Percentiles rank a stretch among this genome's conserved stretches.
Conservation (phyloP, 1,284 basidiomycete genomes). For the Laetiporus sulphureus region DNA sequence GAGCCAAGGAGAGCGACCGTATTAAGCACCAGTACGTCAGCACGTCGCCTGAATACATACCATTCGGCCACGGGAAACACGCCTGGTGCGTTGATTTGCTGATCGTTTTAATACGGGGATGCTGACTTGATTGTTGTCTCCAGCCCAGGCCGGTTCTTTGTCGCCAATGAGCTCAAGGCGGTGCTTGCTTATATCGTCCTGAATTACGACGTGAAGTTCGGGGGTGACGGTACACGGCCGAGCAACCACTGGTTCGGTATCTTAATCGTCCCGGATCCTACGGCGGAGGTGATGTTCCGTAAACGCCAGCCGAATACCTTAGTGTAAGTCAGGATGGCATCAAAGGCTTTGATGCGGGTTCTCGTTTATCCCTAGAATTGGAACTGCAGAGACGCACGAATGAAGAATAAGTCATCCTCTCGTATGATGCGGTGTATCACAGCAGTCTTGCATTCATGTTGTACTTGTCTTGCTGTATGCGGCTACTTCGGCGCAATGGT, state of each 20-base stretch:
- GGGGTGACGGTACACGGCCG: conserved; percentile 20
- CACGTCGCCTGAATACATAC: conserved; percentile 15
- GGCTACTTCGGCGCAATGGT: too few relatives aligned
- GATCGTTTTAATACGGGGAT: not conserved
- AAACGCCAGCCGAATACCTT: conserved; percentile 8
- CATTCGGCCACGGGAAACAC: conserved; percentile 21
- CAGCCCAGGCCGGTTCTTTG: conserved; percentile 41
- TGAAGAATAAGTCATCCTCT: too few relatives aligned
- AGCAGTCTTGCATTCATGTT: too few relatives aligned
- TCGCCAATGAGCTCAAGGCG: conserved; percentile 36
- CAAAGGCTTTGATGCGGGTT: too few relatives aligned
- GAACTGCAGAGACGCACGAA: too few relatives aligned
- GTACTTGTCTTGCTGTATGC: too few relatives aligned
- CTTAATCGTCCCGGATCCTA: conserved; percentile 7
- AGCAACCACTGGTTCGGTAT: conserved; percentile 5
- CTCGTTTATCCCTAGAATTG: too few relatives aligned
- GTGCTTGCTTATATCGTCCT: conserved; percentile 36
- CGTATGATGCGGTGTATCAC: too few relatives aligned
- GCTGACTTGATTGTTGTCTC: not conserved
- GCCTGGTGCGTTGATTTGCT: conserved; percentile 15
- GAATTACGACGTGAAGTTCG: conserved; percentile 40
- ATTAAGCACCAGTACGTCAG: conserved; percentile 18
- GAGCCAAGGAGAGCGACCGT: conserved; percentile 16
- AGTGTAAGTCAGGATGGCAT: too few relatives aligned
- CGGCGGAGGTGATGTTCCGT: conserved; percentile 13